Percentiles rank a stretch among this genome's conserved stretches.
phyloP scores from a whole-genome alignment of 441 rosid species.

The Adansonia madagascariensis region DNA sequence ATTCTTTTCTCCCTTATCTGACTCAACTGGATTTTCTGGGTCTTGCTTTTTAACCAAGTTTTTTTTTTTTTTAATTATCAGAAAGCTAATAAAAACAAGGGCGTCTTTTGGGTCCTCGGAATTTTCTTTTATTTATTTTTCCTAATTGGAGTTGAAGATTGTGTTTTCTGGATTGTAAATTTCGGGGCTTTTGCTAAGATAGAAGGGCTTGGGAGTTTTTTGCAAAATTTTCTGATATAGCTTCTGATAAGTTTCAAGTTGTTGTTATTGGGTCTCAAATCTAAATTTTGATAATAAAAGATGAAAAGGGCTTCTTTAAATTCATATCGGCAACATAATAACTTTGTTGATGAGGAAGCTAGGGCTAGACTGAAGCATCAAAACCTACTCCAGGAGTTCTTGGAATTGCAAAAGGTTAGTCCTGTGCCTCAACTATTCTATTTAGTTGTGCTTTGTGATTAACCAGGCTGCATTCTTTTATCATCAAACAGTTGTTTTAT shows the following conservation, averaged over 20 bases:
- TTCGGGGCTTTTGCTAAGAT: not conserved
- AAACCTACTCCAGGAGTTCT: slow-evolving; percentile 43
- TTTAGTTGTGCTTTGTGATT: slow-evolving; percentile 11
- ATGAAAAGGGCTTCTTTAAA: slow-evolving; percentile 37
- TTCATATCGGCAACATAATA: slow-evolving; percentile 28
- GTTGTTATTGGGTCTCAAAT: slow-evolving; percentile 15
- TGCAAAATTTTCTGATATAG: not conserved
- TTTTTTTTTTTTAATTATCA: not conserved
- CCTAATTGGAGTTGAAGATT: slow-evolving; percentile 5
- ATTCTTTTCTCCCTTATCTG: slow-evolving; percentile 13
- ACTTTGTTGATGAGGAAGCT: slow-evolving; percentile 33
- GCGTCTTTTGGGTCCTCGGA: slow-evolving; percentile 10
- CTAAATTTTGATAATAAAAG: slow-evolving; percentile 30
- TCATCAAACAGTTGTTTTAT: not conserved
- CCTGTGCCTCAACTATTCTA: slow-evolving; percentile 11
- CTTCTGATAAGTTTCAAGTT: not conserved
- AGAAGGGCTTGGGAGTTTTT: not conserved
- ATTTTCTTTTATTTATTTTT: not conserved
- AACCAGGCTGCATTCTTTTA: not conserved
- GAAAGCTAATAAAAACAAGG: slow-evolving; percentile 8
- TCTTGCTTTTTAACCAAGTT: slow-evolving; percentile 4
- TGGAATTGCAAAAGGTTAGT: slow-evolving; percentile 52
- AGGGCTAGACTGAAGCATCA: slow-evolving; percentile 40
- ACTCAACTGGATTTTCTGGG: slow-evolving; percentile 22
- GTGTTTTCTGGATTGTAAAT: not conserved